Percentiles rank a stretch among this genome's conserved stretches.
phyloP scores from a whole-genome alignment of 306 rosid genomes.

The Citrullus colocynthis region DNA sequence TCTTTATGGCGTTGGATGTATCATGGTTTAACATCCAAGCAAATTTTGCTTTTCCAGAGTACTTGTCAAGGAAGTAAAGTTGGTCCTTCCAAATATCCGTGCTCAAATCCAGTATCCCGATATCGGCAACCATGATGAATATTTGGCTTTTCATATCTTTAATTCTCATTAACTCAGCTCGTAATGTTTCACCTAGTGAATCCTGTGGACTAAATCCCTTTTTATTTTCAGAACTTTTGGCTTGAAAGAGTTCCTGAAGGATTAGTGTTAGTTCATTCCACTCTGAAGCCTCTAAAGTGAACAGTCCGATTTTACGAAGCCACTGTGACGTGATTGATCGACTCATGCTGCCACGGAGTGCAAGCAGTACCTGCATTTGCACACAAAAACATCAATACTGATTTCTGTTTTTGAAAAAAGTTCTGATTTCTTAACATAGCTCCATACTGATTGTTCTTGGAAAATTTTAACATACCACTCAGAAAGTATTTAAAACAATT shows the following conservation, averaged over 20 bases:
- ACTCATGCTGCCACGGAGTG: conserved; percentile 58
- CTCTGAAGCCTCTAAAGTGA: conserved; percentile 72
- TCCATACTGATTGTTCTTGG: background rate
- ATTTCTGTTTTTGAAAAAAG: background rate
- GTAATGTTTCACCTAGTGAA: conserved; percentile 33
- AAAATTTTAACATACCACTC: background rate
- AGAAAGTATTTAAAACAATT: background rate
- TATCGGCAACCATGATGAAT: conserved; percentile 66
- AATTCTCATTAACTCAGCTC: conserved; percentile 36
- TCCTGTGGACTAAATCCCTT: conserved; percentile 49
- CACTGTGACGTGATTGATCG: conserved; percentile 63
- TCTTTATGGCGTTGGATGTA: conserved; percentile 66
- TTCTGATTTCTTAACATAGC: background rate
- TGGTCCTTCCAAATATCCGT: conserved; percentile 98
- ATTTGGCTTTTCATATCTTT: conserved; percentile 52
- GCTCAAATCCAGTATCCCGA: conserved; percentile 87
- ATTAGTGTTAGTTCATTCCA: conserved; percentile 91
- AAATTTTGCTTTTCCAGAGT: conserved; percentile 68
- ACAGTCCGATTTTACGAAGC: conserved; percentile 57
- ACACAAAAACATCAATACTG: background rate
- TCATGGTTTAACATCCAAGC: conserved; percentile 90
- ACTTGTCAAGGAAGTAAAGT: conserved; percentile 65
- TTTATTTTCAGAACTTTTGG: conserved; percentile 29
- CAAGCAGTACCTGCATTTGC: conserved; percentile 67
- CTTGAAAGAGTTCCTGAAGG: conserved; percentile 61